Evolutionary conservation across 2,329 filamentous ascomycete species (phyloP), one percentile per base, ranked within the genome.

Genomic region (Colletotrichum godetiae): DNA sequence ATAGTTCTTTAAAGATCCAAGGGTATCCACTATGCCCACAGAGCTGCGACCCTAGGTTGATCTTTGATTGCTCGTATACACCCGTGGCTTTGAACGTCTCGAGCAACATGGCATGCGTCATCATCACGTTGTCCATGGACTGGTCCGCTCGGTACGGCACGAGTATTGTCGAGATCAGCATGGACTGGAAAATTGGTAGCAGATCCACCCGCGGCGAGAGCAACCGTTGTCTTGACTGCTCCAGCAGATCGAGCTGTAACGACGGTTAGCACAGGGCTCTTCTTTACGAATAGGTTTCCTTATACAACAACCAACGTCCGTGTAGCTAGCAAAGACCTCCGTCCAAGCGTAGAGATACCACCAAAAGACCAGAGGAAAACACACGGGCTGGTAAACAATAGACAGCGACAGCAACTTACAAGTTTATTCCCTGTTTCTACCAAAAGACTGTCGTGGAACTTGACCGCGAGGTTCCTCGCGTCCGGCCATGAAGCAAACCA

Each of bases 91-190:
- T 64, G 31, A 72, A 72, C 2, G 55, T 69, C 42, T 72, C 69
- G 4, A 72, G 22, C 3, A 72, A 42, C 58, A 72, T 68, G 24
- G 69, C 8, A 27, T 72, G 69, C 12, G 65, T 69, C 53, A 64
- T 69, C 69, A 69, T 64, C 19, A 72, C 53, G 24, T 63, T 72
- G 12, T 72, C 65, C 31, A 64, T 63, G 11, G 69, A 42, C 15
- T 72, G 35, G 15, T 72, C 69, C 1, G 69, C 53, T 35, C 69
- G 65, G 22, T 72, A 72, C 6, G 69, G 69, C 8, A 69, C 69
- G 10, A 72, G 53, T 15, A 69, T 72, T 24, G 37, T 63, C 19
- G 53, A 59, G 13, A 72, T 64, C 29, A 72, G 22, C 55, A 63
- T 59, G 1, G 65, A 53, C 29, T 72, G 69, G n/a, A 72, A 64